Evolutionary conservation across 2,329 filamentous ascomycete genomes (phyloP).

Genomic region (Fusarium proliferatum): DNA sequence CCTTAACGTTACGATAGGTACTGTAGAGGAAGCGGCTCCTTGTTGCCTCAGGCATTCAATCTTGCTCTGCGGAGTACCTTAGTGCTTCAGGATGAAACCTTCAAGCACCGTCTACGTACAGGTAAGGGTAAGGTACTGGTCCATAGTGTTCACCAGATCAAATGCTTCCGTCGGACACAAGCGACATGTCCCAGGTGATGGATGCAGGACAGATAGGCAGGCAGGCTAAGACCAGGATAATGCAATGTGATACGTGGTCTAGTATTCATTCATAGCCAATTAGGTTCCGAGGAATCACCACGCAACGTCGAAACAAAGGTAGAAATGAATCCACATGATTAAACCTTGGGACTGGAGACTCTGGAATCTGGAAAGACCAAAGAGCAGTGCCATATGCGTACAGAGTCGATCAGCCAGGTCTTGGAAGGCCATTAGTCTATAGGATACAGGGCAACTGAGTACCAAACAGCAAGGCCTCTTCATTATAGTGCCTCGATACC

Average conservation of each 20-base stretch:
- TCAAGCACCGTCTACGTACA: background rate
- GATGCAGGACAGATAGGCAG: background rate
- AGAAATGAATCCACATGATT: constrained; percentile 15
- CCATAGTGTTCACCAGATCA: background rate
- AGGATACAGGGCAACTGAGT: background rate
- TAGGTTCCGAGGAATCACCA: background rate
- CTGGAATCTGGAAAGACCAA: background rate
- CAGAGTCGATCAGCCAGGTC: background rate
- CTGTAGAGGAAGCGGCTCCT: background rate
- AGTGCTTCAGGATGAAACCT: background rate
- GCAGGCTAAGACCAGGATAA: background rate
- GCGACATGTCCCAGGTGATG: background rate
- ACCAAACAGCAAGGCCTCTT: background rate
- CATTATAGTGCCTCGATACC: background rate
- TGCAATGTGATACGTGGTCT: background rate
- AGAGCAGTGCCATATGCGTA: background rate
- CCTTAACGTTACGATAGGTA: background rate
- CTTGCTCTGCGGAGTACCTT: too few species aligned
- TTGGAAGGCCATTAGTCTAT: background rate
- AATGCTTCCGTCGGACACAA: background rate
- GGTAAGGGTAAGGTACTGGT: background rate
- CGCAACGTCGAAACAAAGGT: background rate
- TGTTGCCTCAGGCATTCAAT: background rate
- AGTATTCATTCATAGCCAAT: constrained; percentile 3
- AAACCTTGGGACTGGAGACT: background rate